Evolutionary conservation across 139 green algal genomes (phyloP).

Genomic region (Asterochloris sp.): DNA sequence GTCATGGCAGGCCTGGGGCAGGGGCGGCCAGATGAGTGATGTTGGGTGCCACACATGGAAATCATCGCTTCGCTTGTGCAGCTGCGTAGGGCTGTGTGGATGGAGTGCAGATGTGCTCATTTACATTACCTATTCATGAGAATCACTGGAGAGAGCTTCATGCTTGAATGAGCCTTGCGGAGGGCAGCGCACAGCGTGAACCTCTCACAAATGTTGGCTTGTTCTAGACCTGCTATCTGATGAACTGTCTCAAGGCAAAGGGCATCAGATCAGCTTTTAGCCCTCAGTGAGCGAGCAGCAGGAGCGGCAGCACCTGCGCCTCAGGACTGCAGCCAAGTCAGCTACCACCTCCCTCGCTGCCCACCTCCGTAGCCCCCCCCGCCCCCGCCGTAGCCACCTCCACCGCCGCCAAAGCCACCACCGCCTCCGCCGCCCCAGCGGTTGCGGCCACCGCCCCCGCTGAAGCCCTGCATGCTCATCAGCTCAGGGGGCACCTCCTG

Average conservation of each 20-base stretch:
- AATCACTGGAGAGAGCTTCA: no score
- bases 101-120: no score
- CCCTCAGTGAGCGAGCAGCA: neutral
- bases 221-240: neutral
- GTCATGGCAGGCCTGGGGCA: no score
- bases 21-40: no score
- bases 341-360: neutral
- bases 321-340: no score
- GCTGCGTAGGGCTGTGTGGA: no score
- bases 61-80: no score
- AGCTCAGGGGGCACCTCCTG: constrained; percentile 58
- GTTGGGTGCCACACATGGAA: no score
- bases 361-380: constrained; percentile 13
- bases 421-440: constrained; percentile 28
- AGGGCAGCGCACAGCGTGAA: no score
- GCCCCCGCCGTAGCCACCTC: constrained; percentile 20
- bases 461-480: constrained; percentile 39
- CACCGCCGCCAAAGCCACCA: constrained; percentile 22
- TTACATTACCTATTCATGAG: no score
- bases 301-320: neutral
- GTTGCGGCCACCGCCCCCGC: constrained; percentile 25
- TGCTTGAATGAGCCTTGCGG: no score
- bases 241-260: neutral
- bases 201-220: no score
- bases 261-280: neutral